These are phyloP conservation scores for Schwanniomyces pseudopolymorphus DNA, from an alignment of 805 yeast genomes.

Conservation along the genomic window DNA sequence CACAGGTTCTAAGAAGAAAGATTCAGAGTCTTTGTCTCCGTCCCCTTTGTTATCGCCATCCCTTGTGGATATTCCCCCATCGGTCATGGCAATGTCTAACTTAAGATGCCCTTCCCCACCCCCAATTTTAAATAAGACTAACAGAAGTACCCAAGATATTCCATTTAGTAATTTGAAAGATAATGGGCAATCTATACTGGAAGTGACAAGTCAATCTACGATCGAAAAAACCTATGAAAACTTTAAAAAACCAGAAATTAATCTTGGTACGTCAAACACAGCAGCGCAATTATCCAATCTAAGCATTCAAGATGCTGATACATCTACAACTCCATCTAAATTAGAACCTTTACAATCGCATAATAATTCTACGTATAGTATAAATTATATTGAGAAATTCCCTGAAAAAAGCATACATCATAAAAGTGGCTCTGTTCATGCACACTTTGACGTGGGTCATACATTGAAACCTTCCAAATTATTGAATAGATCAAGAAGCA, in stretches of 20 bases:
- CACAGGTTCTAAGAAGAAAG: slow-evolving; percentile 6
- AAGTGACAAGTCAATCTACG: neutral
- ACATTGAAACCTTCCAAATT: slow-evolving; percentile 49
- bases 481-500: slow-evolving; percentile 36
- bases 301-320: neutral
- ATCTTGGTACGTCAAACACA: neutral
- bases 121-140: slow-evolving; percentile 47
- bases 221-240: neutral
- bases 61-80: slow-evolving; percentile 35
- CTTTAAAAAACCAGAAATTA: neutral
- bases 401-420: slow-evolving; percentile 42
- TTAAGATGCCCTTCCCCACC: slow-evolving; percentile 74
- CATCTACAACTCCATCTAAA: neutral
- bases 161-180: neutral
- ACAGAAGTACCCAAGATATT: slow-evolving; percentile 1
- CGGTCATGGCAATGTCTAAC: slow-evolving; percentile 57
- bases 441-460: slow-evolving; percentile 74
- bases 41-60: slow-evolving; percentile 3
- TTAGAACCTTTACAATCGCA: slow-evolving; percentile 3
- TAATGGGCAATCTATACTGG: neutral
- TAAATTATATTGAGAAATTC: slow-evolving; percentile 23
- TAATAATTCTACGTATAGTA: slow-evolving; percentile 18
- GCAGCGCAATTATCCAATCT: neutral
- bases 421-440: slow-evolving; percentile 66
- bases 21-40: neutral